Percentiles rank a stretch among this genome's conserved stretches.
Conservation (phyloP, 1,139 yeast genomes). For the Kazachstania sp. region DNA sequence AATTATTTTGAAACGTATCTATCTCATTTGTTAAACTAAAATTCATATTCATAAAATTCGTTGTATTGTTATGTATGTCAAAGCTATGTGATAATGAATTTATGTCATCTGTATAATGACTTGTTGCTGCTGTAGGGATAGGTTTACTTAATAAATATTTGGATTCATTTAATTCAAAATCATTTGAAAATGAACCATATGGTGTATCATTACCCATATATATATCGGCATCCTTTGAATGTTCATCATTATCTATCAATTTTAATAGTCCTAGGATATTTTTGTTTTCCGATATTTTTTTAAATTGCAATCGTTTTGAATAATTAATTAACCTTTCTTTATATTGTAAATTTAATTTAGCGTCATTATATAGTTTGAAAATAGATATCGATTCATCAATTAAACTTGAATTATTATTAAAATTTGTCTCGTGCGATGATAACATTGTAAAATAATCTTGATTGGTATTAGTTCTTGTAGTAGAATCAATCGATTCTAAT, state of each 20-base stretch:
- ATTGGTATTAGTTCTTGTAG: neutral
- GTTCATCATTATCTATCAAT: neutral
- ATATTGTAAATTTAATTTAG: slow-evolving; percentile 66
- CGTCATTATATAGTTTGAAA: slow-evolving; percentile 57
- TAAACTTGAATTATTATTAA: neutral
- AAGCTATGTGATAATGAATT: neutral
- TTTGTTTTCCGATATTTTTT: neutral
- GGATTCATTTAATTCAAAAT: neutral
- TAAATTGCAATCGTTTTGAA: slow-evolving; percentile 44
- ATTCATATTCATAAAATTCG: neutral
- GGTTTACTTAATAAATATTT: neutral
- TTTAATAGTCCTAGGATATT: neutral
- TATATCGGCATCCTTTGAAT: neutral
- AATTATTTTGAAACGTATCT: neutral
- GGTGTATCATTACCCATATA: neutral
- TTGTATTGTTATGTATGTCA: neutral
- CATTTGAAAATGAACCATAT: slow-evolving; percentile 5
- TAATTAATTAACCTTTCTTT: slow-evolving; percentile 69
- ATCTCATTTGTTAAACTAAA: neutral
- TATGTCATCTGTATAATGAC: neutral
- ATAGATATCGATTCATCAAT: slow-evolving; percentile 6
- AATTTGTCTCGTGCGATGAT: neutral
- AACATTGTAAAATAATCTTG: too few species aligned
- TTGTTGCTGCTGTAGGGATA: neutral
- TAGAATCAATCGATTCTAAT: neutral